These are phyloP conservation scores for Iberis pinnata DNA, from an alignment of 345 rosid species.

Conservation along the genomic window DNA sequence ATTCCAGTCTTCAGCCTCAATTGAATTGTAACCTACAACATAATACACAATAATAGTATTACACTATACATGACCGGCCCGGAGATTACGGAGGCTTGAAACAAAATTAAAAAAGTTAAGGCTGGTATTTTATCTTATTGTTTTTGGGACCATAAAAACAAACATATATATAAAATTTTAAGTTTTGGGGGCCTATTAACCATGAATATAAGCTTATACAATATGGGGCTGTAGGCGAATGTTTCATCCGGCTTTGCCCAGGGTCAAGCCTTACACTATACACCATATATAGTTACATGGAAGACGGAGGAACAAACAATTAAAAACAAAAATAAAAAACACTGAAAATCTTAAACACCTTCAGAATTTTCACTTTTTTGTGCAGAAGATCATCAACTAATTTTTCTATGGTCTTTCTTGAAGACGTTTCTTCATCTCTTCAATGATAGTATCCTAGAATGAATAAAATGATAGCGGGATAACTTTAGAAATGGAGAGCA, in stretches of 20 bases:
- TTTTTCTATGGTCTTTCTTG: slow-evolving; percentile 74
- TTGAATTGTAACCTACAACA: slow-evolving; percentile 96
- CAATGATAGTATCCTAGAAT: slow-evolving; percentile 60
- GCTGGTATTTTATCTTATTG: no score
- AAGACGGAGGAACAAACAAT: neutral
- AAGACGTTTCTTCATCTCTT: slow-evolving; percentile 85
- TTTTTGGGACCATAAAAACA: no score
- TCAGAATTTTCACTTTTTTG: slow-evolving; percentile 94
- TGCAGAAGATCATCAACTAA: slow-evolving; percentile 87
- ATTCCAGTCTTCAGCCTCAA: slow-evolving; percentile 99
- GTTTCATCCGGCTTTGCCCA: no score
- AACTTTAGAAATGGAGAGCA: slow-evolving; percentile 11
- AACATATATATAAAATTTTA: no score
- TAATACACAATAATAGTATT: slow-evolving; percentile 25
- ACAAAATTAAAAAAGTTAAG: no score
- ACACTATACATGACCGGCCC: no score
- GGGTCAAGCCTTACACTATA: no score
- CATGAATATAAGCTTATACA: no score
- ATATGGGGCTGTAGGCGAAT: no score
- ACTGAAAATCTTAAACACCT: slow-evolving; percentile 41
- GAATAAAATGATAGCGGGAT: slow-evolving; percentile 1
- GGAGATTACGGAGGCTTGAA: no score
- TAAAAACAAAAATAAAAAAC: neutral
- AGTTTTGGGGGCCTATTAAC: no score
- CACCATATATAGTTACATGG: neutral